Evolutionary conservation across 2,329 filamentous ascomycete genomes (phyloP).

Genomic region (Exophiala spinifera): DNA sequence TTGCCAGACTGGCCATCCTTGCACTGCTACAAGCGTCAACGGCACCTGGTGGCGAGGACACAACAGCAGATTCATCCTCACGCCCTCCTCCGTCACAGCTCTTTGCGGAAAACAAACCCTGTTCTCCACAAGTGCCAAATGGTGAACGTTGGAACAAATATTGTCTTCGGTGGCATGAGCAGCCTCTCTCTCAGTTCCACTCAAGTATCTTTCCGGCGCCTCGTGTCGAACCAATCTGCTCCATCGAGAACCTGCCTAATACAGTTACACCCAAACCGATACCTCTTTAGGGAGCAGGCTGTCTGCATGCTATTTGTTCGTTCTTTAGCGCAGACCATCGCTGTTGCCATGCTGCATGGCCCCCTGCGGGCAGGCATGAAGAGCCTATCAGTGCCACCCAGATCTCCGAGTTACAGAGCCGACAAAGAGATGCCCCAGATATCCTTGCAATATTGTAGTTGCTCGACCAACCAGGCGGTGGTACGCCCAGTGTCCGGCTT

Average conservation of each 20-base stretch:
- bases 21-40: no score
- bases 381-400: background rate
- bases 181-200: no score
- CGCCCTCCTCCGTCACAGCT: no score
- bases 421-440: background rate
- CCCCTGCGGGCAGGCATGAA: background rate
- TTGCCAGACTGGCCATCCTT: no score
- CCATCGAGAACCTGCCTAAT: background rate
- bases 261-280: background rate
- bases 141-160: no score
- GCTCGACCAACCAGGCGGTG: background rate
- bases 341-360: background rate
- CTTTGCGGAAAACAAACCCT: no score
- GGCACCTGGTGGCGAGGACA: no score
- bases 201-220: no score
- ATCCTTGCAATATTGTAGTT: background rate
- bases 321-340: slow-evolving; percentile 12
- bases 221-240: background rate
- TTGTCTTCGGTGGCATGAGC: no score
- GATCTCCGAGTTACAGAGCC: slow-evolving; percentile 1
- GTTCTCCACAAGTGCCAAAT: no score
- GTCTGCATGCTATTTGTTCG: slow-evolving; percentile 8
- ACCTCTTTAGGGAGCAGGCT: slow-evolving; percentile 13
- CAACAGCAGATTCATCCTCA: no score
- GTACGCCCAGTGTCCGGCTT: no score